A percentile compares a stretch with the other conserved stretches of the same genome.
Evolutionary conservation across 805 yeast species (phyloP).

Genomic region (Metschnikowia orientalis): DNA sequence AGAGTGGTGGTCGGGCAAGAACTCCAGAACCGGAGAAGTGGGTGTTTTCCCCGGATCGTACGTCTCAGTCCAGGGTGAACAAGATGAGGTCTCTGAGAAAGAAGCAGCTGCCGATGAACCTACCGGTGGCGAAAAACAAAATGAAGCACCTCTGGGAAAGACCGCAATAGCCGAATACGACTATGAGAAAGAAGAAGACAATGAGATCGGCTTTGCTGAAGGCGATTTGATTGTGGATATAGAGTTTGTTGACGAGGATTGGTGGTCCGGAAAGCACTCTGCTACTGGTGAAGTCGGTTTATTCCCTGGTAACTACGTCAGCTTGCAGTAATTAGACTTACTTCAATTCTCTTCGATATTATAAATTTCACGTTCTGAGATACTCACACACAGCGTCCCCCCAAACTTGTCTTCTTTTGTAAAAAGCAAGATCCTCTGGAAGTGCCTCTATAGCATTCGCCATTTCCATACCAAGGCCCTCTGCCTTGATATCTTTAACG

Average conservation of each 20-base stretch:
- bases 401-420: constrained; percentile 35
- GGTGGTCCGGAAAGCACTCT: constrained; percentile 87
- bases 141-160: constrained; percentile 20
- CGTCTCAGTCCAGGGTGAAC: constrained; percentile 35
- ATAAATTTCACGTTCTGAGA: too few species aligned
- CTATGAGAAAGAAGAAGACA: constrained; percentile 89
- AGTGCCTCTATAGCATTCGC: constrained; percentile 31
- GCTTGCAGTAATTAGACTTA: constrained; percentile 17
- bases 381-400: constrained; percentile 35
- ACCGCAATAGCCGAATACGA: constrained; percentile 67
- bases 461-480: constrained; percentile 31
- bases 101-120: constrained; percentile 14
- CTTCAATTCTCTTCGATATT: not conserved
- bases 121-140: constrained; percentile 11
- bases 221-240: constrained; percentile 79
- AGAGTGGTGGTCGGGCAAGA: constrained; percentile 62
- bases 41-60: constrained; percentile 59
- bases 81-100: constrained; percentile 1
- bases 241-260: constrained; percentile 87
- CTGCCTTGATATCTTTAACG: constrained; percentile 23
- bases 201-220: constrained; percentile 80
- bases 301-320: constrained; percentile 89
- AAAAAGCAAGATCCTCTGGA: constrained; percentile 36
- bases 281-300: constrained; percentile 71
- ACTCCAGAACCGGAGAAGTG: constrained; percentile 38